Evolutionary conservation across 805 yeast species (phyloP), one percentile per base, ranked within the genome.

Genomic region (Pichia cephalocereana): DNA sequence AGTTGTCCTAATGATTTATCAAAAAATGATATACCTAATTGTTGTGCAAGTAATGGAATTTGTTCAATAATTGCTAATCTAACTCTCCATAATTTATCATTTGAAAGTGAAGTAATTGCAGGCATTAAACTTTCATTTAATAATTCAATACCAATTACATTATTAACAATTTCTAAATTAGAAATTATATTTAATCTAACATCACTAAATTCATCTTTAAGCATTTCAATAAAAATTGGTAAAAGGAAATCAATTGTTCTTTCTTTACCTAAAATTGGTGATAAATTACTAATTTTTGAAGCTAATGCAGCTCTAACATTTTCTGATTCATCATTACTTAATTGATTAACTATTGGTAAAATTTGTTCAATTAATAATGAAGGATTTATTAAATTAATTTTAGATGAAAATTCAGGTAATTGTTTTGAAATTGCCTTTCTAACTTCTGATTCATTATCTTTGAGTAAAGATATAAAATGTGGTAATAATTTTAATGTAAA

Each of bases 41-140:
- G 98, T 59, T 86, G 85, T 8, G 98, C 97, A 55, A 93, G 73
- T 54, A 91, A 75, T 31, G 99, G 99, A 56, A 90, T 88, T 69
- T 93, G 93, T 65, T 93, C 96, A 61, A 93, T 93, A 53, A 93
- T 93, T 11, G 98, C 98, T 63, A 93, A 75, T 63, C 98, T 81
- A 30, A 93, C 97, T 62, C 99, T 81, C 99, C 99, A 93, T 62
- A 90, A 91, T 60, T 84, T 84, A 69, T 93, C 99, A 63, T 89
- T 90, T 11, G 99, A 98, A 56, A 93, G 75, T 56, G 91, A 96
- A 11, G 95, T 83, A 56, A 93, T 91, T 3, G 99, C 98, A 4
- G 99, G 99, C 55, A 93, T 74, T 53, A 93, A 72, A 38, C 89
- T 83, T 59, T 89, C 90, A 27, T 96, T 83, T 54, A 93, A 74